Conservation (phyloP, 768 basidiomycete genomes). For the Pulveroboletus ravenelii region DNA sequence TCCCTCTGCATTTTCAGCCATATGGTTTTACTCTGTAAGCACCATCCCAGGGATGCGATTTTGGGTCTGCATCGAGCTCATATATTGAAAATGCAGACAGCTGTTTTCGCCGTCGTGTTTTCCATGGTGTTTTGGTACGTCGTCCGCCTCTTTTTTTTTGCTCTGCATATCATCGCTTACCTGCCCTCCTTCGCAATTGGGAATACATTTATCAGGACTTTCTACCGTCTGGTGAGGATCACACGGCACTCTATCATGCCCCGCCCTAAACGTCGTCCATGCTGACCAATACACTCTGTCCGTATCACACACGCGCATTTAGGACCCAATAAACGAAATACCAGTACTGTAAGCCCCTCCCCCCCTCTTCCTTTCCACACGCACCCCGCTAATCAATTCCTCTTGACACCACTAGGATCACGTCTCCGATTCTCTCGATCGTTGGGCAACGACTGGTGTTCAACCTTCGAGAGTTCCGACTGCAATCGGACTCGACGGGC, state of each 20-base stretch:
- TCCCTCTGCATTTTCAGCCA: background rate
- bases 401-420: background rate
- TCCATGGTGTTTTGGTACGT: conserved; percentile 16
- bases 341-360: conserved; percentile 2
- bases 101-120: conserved; percentile 3
- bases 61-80: background rate
- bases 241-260: background rate
- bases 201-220: background rate
- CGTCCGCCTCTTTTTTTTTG: background rate
- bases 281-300: background rate
- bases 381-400: too few species aligned
- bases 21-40: conserved; percentile 16
- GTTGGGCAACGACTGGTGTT: conserved; percentile 23
- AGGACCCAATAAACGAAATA: conserved; percentile 17
- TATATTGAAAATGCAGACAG: background rate
- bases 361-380: background rate
- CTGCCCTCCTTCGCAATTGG: background rate
- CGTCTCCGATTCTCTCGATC: conserved; percentile 9
- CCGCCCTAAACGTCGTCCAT: background rate
- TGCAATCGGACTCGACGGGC: background rate
- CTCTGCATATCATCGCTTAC: background rate
- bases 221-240: conserved; percentile 8
- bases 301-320: too few species aligned
- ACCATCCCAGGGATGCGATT: background rate
- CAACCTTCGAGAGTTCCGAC: conserved; percentile 15